Evolutionary conservation across 768 basidiomycete genomes (phyloP), one percentile per base, ranked within the genome.

Genomic region (Tulasnella sp.): DNA sequence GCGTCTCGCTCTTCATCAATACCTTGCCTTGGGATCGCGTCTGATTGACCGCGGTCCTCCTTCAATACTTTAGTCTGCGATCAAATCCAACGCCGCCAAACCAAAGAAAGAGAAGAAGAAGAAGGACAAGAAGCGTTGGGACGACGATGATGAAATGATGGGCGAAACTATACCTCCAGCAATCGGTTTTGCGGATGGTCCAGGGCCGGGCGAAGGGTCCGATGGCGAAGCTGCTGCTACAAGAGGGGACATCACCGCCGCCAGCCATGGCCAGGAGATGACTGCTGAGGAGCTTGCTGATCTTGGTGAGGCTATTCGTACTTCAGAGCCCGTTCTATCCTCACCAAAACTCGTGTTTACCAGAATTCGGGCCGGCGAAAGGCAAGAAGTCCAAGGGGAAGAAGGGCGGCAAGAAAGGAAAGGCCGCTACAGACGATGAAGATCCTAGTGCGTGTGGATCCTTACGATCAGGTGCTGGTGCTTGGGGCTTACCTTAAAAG

Each of bases 261-360:
- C 64, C 7, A 78, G 79, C 66, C 68, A 66, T 42, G 72, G 78
- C 9, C 68, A 78, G 17, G 75, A 80, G 58, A 75, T 79, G 51
- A 80, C 80, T 19, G 81, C 84, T n/a, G 84, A 86, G 45, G 84
- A 85, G 65, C 73, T 83, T 62, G 82, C 83, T 21, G 83, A 87
- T 12, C 38, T 55, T 43, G 53, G 53, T 55, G 3, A 25, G 53
- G 10, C 12, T 34, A 34, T 45, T 42, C 12, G 5, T 38, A 15
- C 34, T 7, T 38, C 34, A 38, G 34, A 17, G 17, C 42, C 4
- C 10, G 42, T 3, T 10, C 10, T 15, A 22, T 19, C 7, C 41
- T 21, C 17, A 21, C 29, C 21, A 7, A 7, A 4, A 11, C 8
- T 19, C 7, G 11, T 30, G 25, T 29, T 27, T 25, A 65, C 83